Base-by-base conservation (phyloP, 805 yeast species). In the Zygosaccharomyces siamensis region DNA sequence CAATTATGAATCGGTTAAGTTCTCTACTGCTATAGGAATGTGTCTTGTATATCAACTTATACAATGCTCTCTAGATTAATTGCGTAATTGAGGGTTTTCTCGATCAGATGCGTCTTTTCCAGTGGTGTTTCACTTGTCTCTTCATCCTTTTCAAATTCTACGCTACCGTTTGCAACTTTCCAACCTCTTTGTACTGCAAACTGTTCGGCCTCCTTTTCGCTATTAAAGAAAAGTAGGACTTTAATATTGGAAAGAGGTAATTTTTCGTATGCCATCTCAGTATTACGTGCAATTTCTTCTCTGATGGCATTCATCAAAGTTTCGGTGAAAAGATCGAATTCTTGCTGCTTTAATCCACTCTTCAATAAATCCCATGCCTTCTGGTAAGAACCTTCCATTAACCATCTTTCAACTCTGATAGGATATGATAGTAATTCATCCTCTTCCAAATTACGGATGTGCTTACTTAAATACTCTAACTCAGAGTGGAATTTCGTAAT, bases 311-410 rank as follows among this genome's bases (percentile, higher is more conserved):
- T 76, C 58, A 84, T 78, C 63, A 90, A 75, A 18, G 86, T 82
- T 49, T 78, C 82, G 50, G 89, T 85, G 67, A 92, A 87, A 41
- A 87, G 76, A 50, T 78, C 78, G 67, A 83, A 90, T 66, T 93
- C 98, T 49, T 81, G 79, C 55, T 83, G 81, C 39, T 60, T 64
- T 45, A 53, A 57, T 6, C 64, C 71, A 47, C 55, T 57, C 58
- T 59, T 62, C 70, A 86, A 76, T 47, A 86, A 76, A 57, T 80
- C 83, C 85, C 93, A 86, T 40, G 90, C 92, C 68, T 87, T 87
- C 67, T 89, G 93, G 69, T 90, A 93, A 55, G 92, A 86, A 38
- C 99, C 99, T 70, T 93, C 98, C 84, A 92, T 89, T 56, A 93
- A 78, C 85, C 95, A 88, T 56, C 87, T 83, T 67, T 93, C 98